Evolutionary conservation across 2,329 filamentous ascomycete species (phyloP).

Genomic region (Eutypella sp.): DNA sequence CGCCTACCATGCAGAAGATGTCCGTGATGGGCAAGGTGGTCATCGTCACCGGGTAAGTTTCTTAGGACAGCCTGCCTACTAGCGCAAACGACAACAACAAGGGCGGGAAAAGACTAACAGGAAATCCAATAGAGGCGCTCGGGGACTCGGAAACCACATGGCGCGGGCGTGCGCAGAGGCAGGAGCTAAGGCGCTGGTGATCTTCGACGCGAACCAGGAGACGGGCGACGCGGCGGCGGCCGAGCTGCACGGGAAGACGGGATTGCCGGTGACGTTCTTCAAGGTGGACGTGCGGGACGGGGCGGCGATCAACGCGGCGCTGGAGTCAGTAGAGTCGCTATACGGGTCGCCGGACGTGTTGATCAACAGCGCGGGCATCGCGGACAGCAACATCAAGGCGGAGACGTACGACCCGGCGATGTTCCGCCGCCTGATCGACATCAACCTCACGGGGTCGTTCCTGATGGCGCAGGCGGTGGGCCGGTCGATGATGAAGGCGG

Average conservation of each 20-base stretch:
- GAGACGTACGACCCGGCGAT: conserved; percentile 71
- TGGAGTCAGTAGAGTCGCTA: conserved; percentile 59
- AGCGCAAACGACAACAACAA: too few species aligned
- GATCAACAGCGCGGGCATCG: conserved; percentile 77
- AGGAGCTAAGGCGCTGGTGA: conserved; percentile 66
- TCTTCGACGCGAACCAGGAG: conserved; percentile 74
- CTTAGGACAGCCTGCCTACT: background rate
- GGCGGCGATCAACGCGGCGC: conserved; percentile 63
- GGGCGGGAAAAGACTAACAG: too few species aligned
- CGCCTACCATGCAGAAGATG: conserved; percentile 64
- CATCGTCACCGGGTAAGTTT: conserved; percentile 62
- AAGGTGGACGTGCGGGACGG: conserved; percentile 74
- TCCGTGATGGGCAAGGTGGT: conserved; percentile 66
- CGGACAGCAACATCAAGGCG: conserved; percentile 78
- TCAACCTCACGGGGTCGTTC: conserved; percentile 78
- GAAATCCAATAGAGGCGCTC: conserved; percentile 64
- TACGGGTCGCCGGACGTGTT: conserved; percentile 69
- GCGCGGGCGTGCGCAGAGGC: conserved; percentile 72
- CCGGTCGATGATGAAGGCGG: conserved; percentile 66
- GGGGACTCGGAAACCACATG: conserved; percentile 76
- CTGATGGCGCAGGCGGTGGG: conserved; percentile 70
- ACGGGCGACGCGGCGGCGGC: conserved; percentile 65
- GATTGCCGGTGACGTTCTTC: conserved; percentile 70
- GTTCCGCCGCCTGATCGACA: conserved; percentile 75
- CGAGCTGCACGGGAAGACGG: conserved; percentile 67